These are phyloP conservation scores for Cryptomeria japonica DNA, from an alignment of 75 land plant species.

Conservation along the genomic window DNA sequence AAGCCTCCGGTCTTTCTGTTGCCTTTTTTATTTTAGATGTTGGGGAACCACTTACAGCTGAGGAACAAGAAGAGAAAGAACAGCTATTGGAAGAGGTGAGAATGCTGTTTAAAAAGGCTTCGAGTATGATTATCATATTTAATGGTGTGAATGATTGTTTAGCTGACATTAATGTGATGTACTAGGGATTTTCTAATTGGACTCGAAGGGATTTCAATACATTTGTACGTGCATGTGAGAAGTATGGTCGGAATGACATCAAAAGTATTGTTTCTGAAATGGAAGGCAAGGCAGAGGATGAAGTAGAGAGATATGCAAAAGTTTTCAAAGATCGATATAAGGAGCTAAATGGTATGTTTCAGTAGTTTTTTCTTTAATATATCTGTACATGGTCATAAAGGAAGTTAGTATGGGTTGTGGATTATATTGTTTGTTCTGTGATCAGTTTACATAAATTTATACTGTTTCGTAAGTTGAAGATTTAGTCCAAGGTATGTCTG, in stretches of 20 bases:
- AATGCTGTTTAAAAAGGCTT: not conserved
- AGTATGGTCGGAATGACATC: slow-evolving; percentile 92
- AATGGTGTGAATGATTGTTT: not conserved
- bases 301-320: slow-evolving; percentile 91
- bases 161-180: not conserved
- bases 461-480: not conserved
- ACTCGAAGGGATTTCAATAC: slow-evolving; percentile 92
- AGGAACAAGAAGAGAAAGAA: slow-evolving; percentile 96
- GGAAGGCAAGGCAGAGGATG: slow-evolving; percentile 97
- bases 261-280: slow-evolving; percentile 90
- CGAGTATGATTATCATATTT: not conserved
- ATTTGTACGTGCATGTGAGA: slow-evolving; percentile 97
- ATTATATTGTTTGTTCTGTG: not conserved
- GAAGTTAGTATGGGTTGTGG: not conserved
- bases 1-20: not conserved
- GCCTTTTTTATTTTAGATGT: slow-evolving; percentile 29
- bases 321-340: slow-evolving; percentile 91
- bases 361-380: not conserved
- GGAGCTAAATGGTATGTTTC: slow-evolving; percentile 74
- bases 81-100: slow-evolving; percentile 74
- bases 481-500: not conserved
- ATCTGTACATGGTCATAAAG: not conserved
- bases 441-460: not conserved
- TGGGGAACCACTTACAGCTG: slow-evolving; percentile 86
- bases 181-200: slow-evolving; percentile 92